Base-by-base conservation (phyloP, 1,139 yeast species). In the Kodamaea sp. region DNA sequence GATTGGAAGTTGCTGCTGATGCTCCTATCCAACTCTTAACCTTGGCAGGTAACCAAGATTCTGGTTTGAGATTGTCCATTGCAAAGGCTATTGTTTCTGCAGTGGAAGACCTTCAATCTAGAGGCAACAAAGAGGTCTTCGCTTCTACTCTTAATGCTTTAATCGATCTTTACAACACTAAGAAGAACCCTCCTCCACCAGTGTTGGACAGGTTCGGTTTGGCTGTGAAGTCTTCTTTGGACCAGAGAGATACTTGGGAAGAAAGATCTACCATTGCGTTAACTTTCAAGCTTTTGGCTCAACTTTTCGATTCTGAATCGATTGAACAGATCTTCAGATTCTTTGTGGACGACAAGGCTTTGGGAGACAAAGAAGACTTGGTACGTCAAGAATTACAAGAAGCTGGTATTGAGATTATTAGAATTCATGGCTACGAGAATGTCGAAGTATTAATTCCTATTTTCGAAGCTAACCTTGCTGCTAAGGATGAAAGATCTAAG, bases 381-480 rank as follows among this genome's bases (percentile, higher is more conserved):
- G 96, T 88, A 3, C 79, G 92, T 39, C 85, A 81, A 44, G 94
- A 85, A 53, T 73, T 90, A 56, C 89, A 88, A 53, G 92, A 83
- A 39, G 94, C 96, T n/a, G 98, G 96, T 37, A 72, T 83, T 38
- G 78, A 74, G 26, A 70, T 87, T 24, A 78, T 92, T 35, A 71
- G 79, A 30, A 50, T 56, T 2, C 84, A 83, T 46, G 96, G 96
- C 13, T 66, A 76, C 14, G 55, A 61, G 4, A 69, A 72, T 39
- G 83, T 89, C 19, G 95, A 88, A 52, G 61, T 66, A 2, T 69
- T 92, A 51, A 80, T 88, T 46, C 85, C 92, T 2, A 70, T 89
- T 14, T 85, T 92, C 50, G 97, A 90, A 59, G 51, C 54, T 4
- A 73, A 77, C 38, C 70, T 83, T 36, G 64, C 68, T 10, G 67